Conservation (phyloP, 352 stramenopile species). For the Phytophthora pinifolia region DNA sequence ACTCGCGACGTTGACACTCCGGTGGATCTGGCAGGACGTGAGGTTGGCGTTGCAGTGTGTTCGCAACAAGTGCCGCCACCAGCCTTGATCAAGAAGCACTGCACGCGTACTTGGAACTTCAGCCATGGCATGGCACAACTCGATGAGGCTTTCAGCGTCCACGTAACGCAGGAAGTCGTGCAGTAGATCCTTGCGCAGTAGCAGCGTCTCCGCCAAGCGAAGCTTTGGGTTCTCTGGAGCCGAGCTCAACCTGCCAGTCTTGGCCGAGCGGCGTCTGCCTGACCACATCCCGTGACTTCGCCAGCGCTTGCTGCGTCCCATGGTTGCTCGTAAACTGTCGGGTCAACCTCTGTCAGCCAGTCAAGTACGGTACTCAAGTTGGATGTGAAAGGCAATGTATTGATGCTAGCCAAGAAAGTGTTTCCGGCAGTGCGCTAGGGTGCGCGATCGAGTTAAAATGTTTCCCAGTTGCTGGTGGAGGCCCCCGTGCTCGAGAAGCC, state of each 20-base stretch:
- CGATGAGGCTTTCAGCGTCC: constrained; percentile 7
- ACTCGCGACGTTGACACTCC: constrained; percentile 4
- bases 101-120: neutral
- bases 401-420: no score
- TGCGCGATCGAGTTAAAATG: constrained; percentile 39
- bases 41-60: constrained; percentile 18
- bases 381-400: no score
- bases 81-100: constrained; percentile 10
- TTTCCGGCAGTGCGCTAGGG: no score
- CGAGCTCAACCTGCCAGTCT: constrained; percentile 17
- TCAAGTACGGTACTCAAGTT: no score
- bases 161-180: constrained; percentile 24
- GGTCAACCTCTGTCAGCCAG: no score
- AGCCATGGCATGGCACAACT: constrained; percentile 19
- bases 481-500: constrained; percentile 33
- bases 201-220: constrained; percentile 11
- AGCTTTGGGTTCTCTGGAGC: neutral
- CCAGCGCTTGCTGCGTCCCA: constrained; percentile 7
- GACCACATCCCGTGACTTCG: neutral
- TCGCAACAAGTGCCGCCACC: constrained; percentile 27
- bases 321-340: constrained; percentile 1
- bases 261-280: constrained; percentile 11
- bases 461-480: constrained; percentile 52
- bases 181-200: constrained; percentile 27
- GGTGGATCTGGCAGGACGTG: constrained; percentile 9